phyloP scores from a whole-genome alignment of 192 early-diverging fungal genomes.

The Funneliformis mosseae region DNA sequence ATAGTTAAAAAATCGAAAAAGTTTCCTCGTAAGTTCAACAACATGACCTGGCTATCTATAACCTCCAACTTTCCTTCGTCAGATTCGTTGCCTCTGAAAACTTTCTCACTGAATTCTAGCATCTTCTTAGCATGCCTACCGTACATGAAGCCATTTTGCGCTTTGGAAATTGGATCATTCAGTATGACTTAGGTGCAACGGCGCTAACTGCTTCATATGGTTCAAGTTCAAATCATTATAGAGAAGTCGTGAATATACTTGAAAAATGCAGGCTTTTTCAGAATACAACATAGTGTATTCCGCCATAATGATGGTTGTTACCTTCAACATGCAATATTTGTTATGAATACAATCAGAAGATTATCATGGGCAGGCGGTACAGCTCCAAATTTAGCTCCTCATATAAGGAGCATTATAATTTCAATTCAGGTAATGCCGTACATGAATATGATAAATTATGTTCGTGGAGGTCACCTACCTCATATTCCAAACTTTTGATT shows the following conservation, averaged over 20 bases:
- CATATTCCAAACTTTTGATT: constrained; percentile 15
- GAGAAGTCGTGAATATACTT: constrained; percentile 16
- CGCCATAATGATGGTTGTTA: background rate
- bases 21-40: too few relatives aligned
- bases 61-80: too few relatives aligned
- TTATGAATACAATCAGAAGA: background rate
- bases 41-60: too few relatives aligned
- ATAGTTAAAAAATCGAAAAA: too few relatives aligned
- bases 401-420: constrained; percentile 12
- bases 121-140: constrained; percentile 11
- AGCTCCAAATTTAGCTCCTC: background rate
- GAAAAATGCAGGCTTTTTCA: constrained; percentile 5
- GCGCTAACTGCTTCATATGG: constrained; percentile 22
- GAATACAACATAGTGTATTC: constrained; percentile 2
- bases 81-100: too few relatives aligned
- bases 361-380: constrained; percentile 1
- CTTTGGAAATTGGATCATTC: constrained; percentile 12
- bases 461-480: constrained; percentile 16
- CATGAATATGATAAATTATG: constrained; percentile 18
- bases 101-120: too few relatives aligned
- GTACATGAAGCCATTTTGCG: background rate
- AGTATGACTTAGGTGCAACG: constrained; percentile 21
- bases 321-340: background rate
- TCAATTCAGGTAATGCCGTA: constrained; percentile 20
- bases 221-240: background rate